These are phyloP conservation scores for Populus hybrid DNA, from an alignment of 441 rosid species.

Conservation along the genomic window DNA sequence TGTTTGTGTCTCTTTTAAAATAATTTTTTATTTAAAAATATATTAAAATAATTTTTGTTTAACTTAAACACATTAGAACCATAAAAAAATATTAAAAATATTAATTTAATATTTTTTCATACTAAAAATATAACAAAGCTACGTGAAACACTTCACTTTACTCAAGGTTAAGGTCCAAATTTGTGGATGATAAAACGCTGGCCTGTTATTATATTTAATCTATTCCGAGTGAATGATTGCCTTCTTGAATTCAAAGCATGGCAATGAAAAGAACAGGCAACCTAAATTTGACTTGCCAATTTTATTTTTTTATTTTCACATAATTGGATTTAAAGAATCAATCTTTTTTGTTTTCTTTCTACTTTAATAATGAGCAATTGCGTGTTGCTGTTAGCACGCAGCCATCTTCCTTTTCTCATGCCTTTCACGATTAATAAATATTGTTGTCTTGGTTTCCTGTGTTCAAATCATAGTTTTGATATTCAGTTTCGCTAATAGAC, in stretches of 20 bases:
- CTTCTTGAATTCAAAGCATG: background rate
- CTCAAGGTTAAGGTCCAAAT: too few species aligned
- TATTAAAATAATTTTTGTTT: too few species aligned
- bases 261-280: background rate
- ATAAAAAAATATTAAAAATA: too few species aligned
- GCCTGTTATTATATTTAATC: background rate
- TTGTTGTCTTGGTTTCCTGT: background rate
- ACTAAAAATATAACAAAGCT: too few species aligned
- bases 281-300: background rate
- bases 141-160: too few species aligned
- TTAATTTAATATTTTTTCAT: too few species aligned
- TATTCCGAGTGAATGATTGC: too few species aligned
- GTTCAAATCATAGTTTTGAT: too few species aligned
- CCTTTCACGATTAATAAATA: background rate
- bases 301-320: background rate
- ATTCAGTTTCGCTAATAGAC: too few species aligned
- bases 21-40: too few species aligned
- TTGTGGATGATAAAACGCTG: background rate
- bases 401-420: background rate
- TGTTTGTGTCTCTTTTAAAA: too few species aligned
- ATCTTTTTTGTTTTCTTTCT: background rate
- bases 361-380: background rate
- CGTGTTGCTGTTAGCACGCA: slow-evolving; percentile 11
- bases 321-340: background rate
- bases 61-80: too few species aligned